A percentile compares a stretch with the other conserved stretches of the same genome.
Evolutionary conservation across 768 basidiomycete genomes (phyloP).

Genomic region (Tricholoma furcatifolium): DNA sequence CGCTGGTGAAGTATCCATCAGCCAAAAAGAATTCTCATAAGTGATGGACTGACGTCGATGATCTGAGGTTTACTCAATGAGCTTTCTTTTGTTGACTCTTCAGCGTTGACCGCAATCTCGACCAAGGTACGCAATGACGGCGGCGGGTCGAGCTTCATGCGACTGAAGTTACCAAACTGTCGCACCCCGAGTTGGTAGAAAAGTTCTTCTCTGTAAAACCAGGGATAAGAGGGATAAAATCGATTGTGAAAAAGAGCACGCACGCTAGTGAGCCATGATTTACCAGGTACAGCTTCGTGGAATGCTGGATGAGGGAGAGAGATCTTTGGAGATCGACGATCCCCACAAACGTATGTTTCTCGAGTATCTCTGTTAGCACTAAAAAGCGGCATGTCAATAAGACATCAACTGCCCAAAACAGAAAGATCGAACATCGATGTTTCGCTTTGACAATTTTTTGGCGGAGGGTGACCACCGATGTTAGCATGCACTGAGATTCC

Average conservation of each 20-base stretch:
- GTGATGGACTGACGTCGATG: slow-evolving; percentile 58
- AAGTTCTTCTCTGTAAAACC: slow-evolving; percentile 70
- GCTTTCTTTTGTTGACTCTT: slow-evolving; percentile 53
- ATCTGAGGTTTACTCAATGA: slow-evolving; percentile 61
- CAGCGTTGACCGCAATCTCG: slow-evolving; percentile 75
- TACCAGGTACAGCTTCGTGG: slow-evolving; percentile 86
- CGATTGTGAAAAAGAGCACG: slow-evolving; percentile 27
- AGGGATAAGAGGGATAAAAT: slow-evolving; percentile 1
- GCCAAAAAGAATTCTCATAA: not conserved
- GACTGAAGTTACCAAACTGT: slow-evolving; percentile 84
- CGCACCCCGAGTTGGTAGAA: slow-evolving; percentile 93
- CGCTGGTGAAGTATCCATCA: slow-evolving; percentile 37
- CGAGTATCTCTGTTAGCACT: slow-evolving; percentile 84
- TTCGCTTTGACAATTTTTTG: slow-evolving; percentile 54
- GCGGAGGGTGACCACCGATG: slow-evolving; percentile 71
- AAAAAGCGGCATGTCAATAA: not conserved
- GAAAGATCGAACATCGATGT: slow-evolving; percentile 59
- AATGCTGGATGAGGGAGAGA: slow-evolving; percentile 82
- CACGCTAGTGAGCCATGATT: slow-evolving; percentile 85
- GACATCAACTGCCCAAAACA: not conserved
- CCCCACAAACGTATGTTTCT: slow-evolving; percentile 90
- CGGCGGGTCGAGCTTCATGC: slow-evolving; percentile 80
- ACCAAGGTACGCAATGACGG: slow-evolving; percentile 71
- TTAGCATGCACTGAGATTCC: slow-evolving; percentile 75
- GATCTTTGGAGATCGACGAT: slow-evolving; percentile 76